These are phyloP conservation scores for Bipolaris cookei DNA, from an alignment of 2,329 filamentous ascomycete species.

Conservation along the genomic window DNA sequence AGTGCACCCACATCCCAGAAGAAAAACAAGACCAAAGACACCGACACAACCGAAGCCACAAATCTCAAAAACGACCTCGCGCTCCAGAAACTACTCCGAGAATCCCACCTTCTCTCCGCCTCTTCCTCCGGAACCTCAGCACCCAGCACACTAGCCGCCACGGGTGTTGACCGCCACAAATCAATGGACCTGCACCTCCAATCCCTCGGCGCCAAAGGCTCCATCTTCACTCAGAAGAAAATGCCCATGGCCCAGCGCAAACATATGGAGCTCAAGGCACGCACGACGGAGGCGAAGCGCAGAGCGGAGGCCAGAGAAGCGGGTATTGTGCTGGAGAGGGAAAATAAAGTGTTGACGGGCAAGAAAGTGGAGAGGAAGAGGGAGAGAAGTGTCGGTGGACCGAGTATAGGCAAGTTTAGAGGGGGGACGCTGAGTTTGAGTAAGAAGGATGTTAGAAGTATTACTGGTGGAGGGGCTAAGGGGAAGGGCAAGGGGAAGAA, in stretches of 20 bases:
- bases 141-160: constrained; percentile 50
- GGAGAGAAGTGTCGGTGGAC: constrained; percentile 72
- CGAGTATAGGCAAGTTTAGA: constrained; percentile 78
- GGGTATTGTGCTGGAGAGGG: constrained; percentile 81
- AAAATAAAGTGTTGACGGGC: constrained; percentile 43
- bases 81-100: constrained; percentile 85
- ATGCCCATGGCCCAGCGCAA: constrained; percentile 89
- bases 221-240: constrained; percentile 76
- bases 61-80: constrained; percentile 92
- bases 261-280: constrained; percentile 76
- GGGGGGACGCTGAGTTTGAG: constrained; percentile 81
- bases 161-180: constrained; percentile 77
- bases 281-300: constrained; percentile 70
- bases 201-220: constrained; percentile 77
- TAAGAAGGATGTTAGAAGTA: constrained; percentile 74
- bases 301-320: constrained; percentile 85
- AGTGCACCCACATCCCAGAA: constrained; percentile 13
- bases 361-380: constrained; percentile 56
- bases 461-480: constrained; percentile 59
- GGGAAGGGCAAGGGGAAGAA: constrained; percentile 21
- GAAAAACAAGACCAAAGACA: constrained; percentile 29
- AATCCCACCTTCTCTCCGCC: constrained; percentile 82
- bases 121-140: constrained; percentile 54
- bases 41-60: constrained; percentile 63
- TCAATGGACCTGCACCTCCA: constrained; percentile 85